Evolutionary conservation across 805 yeast genomes (phyloP).

Genomic region (Saccharomycopsis fibuligera): DNA sequence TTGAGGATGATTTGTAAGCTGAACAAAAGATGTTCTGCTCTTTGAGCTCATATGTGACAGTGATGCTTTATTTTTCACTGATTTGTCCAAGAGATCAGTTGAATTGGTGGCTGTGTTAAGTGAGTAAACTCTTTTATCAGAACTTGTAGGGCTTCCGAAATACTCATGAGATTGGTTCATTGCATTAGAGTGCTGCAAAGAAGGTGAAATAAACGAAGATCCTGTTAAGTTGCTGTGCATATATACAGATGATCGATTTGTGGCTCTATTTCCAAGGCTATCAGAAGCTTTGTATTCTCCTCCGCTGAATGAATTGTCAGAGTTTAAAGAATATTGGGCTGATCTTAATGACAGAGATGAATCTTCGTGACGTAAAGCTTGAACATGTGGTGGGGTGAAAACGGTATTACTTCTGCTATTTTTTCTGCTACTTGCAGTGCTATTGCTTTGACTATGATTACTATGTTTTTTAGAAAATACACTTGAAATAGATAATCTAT

Average conservation of each 20-base stretch:
- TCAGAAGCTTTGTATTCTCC: background rate
- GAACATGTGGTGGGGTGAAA: slow-evolving; percentile 14
- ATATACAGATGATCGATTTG: background rate
- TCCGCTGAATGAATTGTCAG: background rate
- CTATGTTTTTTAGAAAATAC: slow-evolving; percentile 3
- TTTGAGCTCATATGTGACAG: too few species aligned
- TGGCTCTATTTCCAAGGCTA: background rate
- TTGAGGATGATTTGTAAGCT: too few species aligned
- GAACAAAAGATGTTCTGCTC: too few species aligned
- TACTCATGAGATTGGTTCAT: slow-evolving; percentile 4
- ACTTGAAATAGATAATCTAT: slow-evolving; percentile 6
- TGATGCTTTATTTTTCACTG: too few species aligned
- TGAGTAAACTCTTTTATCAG: background rate
- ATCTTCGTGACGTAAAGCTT: slow-evolving; percentile 7
- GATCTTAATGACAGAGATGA: slow-evolving; percentile 11
- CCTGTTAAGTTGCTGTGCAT: slow-evolving; percentile 7
- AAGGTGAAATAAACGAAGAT: slow-evolving; percentile 5
- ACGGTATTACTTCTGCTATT: slow-evolving; percentile 2
- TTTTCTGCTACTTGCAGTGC: background rate
- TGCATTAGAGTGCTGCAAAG: background rate
- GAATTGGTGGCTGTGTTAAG: background rate
- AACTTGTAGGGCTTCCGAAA: background rate
- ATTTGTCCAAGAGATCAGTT: background rate
- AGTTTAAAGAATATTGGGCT: background rate
- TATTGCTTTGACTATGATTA: slow-evolving; percentile 1